Evolutionary conservation across 2,329 filamentous ascomycete species (phyloP), one percentile per base, ranked within the genome.

Genomic region (Elsinoe necatrix): DNA sequence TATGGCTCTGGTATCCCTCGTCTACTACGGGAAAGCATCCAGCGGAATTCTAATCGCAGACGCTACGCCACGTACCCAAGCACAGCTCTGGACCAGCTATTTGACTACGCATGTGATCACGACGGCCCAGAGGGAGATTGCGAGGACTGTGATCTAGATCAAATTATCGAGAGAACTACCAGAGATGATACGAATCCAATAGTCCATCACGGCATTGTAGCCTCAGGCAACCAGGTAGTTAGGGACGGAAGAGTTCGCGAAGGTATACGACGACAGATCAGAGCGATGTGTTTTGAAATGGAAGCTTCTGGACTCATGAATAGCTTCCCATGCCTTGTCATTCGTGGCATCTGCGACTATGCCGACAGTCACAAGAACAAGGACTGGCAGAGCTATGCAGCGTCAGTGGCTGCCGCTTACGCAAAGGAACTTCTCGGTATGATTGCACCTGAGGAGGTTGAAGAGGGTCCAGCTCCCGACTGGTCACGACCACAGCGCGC

Each of bases 181-280:
- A n/a, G 41, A 5, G 9, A 25, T 2, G 20, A 45, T n/a, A 8
- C 4, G 14, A 20, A 54, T 1, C 58, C 56, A 1, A 21, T 12
- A 1, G 23, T 67, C 0, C 62, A 66, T 41, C 62, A 63, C 12
- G 64, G 65, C 11, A 58, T 57, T 7, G 64, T 66, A 31, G 65
- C 65, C 3, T 66, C 64, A 0, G 63, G 54, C 2, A 59, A 67
- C 14, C 8, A 51, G 9, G 42, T 65, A 2, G 59, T 67, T 45
- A 63, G 63, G 47, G 57, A 64, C 18, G 61, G 57, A n/a, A 4
- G 11, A 0, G 45, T 21, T 6, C 27, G 63, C 14, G 62, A n/a
- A 54, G 54, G 6, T 52, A 31, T 20, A 48, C 58, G 14, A 6
- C 25, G 1, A 60, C 57, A 43, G 59, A 51, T 35, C 43, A 8